These are phyloP conservation scores for Coemansia sp. DNA, from an alignment of 371 early-diverging fungal genomes.

Conservation along the genomic window DNA sequence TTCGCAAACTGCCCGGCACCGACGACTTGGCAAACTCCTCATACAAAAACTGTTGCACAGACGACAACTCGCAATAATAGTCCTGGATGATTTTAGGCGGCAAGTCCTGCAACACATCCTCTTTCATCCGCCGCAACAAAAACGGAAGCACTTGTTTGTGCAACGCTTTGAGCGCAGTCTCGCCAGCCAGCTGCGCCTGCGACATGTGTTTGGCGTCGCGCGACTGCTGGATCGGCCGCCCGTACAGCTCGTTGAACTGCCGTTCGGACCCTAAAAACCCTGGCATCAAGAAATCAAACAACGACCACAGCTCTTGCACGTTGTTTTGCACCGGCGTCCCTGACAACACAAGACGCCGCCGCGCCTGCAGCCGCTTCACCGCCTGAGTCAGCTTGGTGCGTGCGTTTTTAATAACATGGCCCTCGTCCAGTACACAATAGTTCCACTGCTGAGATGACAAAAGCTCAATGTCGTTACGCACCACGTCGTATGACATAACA, in stretches of 20 bases:
- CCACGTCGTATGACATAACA: constrained; percentile 95
- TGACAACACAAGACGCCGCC: constrained; percentile 90
- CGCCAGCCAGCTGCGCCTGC: constrained; percentile 59
- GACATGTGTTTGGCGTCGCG: constrained; percentile 74
- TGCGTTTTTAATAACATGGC: constrained; percentile 98
- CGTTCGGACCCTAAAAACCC: constrained; percentile 92
- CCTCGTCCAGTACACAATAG: constrained; percentile 99
- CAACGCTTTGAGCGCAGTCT: constrained; percentile 85
- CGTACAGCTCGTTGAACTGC: constrained; percentile 86
- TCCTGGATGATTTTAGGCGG: constrained; percentile 99
- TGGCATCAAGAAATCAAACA: constrained; percentile 98
- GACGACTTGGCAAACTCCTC: constrained; percentile 74
- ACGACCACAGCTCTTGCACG: constrained; percentile 95
- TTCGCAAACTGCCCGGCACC: constrained; percentile 31
- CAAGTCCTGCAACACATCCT: constrained; percentile 96
- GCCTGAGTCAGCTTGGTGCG: constrained; percentile 92
- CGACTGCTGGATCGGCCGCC: constrained; percentile 87
- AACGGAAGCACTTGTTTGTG: constrained; percentile 98
- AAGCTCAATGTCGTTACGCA: constrained; percentile 92
- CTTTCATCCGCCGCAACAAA: constrained; percentile 95
- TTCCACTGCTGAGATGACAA: constrained; percentile 78
- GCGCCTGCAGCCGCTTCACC: constrained; percentile 78
- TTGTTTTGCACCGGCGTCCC: constrained; percentile 99
- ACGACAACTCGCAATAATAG: constrained; percentile 93
- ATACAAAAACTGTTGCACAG: constrained; percentile 79